Conservation (phyloP, 495 filamentous ascomycete species). For the Penicillium atrosanguineum region DNA sequence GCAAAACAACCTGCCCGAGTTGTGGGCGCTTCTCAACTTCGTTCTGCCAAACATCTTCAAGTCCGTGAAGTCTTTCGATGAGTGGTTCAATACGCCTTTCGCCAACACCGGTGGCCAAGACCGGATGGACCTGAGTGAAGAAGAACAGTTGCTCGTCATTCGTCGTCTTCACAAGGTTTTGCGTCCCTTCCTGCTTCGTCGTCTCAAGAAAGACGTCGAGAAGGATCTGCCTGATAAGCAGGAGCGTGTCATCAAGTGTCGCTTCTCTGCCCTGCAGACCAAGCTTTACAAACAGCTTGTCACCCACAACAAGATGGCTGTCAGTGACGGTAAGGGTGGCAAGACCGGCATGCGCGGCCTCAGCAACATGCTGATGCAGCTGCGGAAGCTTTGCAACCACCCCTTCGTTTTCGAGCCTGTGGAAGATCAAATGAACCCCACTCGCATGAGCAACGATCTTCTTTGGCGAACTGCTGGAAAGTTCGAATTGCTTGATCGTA, state of each 20-base stretch:
- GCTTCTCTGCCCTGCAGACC: constrained; percentile 90
- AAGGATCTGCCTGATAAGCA: constrained; percentile 98
- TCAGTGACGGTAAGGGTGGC: constrained; percentile 91
- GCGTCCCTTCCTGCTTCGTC: constrained; percentile 93
- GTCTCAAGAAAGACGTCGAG: constrained; percentile 99
- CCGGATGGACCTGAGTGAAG: constrained; percentile 97
- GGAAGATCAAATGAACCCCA: constrained; percentile 95
- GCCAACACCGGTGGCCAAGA: constrained; percentile 97
- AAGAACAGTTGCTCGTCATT: constrained; percentile 98
- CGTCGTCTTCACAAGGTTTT: constrained; percentile 97
- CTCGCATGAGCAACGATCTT: constrained; percentile 80
- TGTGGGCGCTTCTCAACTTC: constrained; percentile 98
- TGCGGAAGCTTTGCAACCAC: constrained; percentile 98
- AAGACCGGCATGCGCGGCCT: constrained; percentile 94
- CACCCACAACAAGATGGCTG: constrained; percentile 87
- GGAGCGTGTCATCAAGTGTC: constrained; percentile 98
- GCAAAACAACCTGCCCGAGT: constrained; percentile 93
- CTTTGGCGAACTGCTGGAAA: constrained; percentile 96
- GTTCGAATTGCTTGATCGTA: constrained; percentile 90
- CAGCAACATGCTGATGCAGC: constrained; percentile 99
- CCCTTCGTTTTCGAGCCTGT: constrained; percentile 98
- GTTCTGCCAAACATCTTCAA: constrained; percentile 99
- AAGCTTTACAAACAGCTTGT: constrained; percentile 96
- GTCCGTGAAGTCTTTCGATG: constrained; percentile 97
- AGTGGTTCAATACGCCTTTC: constrained; percentile 99